Evolutionary conservation across 345 rosid genomes (phyloP).

Genomic region (Eutrema yunnanense): DNA sequence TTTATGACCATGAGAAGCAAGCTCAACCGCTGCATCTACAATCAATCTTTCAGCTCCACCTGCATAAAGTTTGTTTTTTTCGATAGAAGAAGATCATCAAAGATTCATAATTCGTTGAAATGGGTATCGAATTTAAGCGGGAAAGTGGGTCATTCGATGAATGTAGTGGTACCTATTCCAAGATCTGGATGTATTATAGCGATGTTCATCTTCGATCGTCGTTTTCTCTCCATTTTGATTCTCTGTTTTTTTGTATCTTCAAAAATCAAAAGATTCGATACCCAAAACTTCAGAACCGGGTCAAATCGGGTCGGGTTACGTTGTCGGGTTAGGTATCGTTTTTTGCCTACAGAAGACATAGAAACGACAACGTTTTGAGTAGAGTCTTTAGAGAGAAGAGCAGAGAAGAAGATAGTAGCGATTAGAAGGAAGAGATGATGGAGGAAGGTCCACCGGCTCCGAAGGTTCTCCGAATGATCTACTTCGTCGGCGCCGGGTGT

Average conservation of each 20-base stretch:
- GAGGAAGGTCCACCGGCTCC: conserved; percentile 67
- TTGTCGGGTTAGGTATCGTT: conserved; percentile 16
- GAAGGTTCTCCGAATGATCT: conserved; percentile 48
- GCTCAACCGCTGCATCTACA: conserved; percentile 78
- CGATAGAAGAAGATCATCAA: no score
- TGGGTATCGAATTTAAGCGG: no score
- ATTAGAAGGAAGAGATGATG: conserved; percentile 28
- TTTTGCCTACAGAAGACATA: neutral
- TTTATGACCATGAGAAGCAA: conserved; percentile 52
- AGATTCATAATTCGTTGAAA: neutral
- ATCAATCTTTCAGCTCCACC: conserved; percentile 82
- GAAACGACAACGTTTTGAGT: neutral
- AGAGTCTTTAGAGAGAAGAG: neutral
- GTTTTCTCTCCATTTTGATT: neutral
- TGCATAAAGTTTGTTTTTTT: neutral
- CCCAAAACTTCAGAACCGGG: neutral
- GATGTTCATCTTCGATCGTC: neutral
- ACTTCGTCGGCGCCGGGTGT: conserved; percentile 78
- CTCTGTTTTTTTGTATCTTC: neutral
- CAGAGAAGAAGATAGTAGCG: conserved; percentile 17
- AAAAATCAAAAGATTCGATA: neutral
- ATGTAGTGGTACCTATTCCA: no score
- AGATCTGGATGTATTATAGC: neutral
- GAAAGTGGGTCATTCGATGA: no score
- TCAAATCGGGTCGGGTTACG: conserved; percentile 8